These are phyloP conservation scores for Centrapalus pauciflorus DNA, from an alignment of 129 eudicot species.

Conservation along the genomic window DNA sequence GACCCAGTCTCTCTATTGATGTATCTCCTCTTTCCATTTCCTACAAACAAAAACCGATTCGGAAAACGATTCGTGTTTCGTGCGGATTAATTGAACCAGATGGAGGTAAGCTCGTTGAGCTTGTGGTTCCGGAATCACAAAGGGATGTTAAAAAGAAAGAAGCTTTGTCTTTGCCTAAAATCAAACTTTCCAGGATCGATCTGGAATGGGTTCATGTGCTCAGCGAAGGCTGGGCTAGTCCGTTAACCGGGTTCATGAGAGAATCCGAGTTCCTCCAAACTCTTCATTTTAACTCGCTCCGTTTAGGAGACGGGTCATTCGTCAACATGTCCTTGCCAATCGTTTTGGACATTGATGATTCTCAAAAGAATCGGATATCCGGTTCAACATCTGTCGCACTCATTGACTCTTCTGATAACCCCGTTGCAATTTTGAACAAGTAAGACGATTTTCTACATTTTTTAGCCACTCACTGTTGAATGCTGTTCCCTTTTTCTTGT, in stretches of 20 bases:
- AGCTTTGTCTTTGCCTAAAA: slow-evolving; percentile 43
- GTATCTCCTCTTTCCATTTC: slow-evolving; percentile 19
- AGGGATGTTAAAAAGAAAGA: slow-evolving; percentile 40
- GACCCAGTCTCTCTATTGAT: slow-evolving; percentile 29
- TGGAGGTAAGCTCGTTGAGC: slow-evolving; percentile 76
- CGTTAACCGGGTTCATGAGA: slow-evolving; percentile 88
- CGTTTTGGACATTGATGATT: slow-evolving; percentile 76
- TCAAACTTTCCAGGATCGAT: slow-evolving; percentile 69
- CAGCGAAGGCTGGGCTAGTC: slow-evolving; percentile 99
- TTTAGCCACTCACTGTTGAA: no score
- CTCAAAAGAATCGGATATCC: slow-evolving; percentile 46
- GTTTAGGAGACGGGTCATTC: slow-evolving; percentile 65
- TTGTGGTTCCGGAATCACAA: slow-evolving; percentile 45
- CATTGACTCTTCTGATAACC: slow-evolving; percentile 44
- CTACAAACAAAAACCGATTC: slow-evolving; percentile 1
- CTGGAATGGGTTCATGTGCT: slow-evolving; percentile 93
- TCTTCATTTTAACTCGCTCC: slow-evolving; percentile 92
- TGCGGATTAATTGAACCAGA: slow-evolving; percentile 76
- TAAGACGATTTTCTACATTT: slow-evolving; percentile 27
- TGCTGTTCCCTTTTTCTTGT: no score
- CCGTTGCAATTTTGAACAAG: slow-evolving; percentile 79
- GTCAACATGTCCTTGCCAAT: slow-evolving; percentile 97
- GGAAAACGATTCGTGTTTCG: slow-evolving; percentile 20
- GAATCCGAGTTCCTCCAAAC: slow-evolving; percentile 99
- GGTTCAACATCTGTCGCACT: slow-evolving; percentile 56